These are phyloP conservation scores for Roridomyces roridus DNA, from an alignment of 768 basidiomycete species.

Conservation along the genomic window DNA sequence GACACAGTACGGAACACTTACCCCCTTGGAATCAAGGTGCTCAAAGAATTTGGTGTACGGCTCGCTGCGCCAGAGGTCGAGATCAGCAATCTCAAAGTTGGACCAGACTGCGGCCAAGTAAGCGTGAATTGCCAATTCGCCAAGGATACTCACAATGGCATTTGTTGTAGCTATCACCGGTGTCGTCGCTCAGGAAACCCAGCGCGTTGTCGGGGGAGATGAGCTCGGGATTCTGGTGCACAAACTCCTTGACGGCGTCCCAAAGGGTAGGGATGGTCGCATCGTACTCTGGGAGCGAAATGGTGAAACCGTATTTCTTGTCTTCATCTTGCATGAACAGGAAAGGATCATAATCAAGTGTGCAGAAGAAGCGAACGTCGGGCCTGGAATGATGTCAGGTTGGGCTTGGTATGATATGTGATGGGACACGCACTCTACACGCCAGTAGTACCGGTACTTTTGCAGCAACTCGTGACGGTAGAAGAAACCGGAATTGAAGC, in stretches of 20 bases:
- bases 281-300: conserved; percentile 60
- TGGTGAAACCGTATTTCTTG: conserved; percentile 64
- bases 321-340: conserved; percentile 59
- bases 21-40: conserved; percentile 51
- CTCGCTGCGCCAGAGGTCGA: conserved; percentile 54
- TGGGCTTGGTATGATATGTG: too few relatives aligned
- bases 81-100: conserved; percentile 59
- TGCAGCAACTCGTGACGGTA: conserved; percentile 59
- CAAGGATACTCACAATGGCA: conserved; percentile 54
- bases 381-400: conserved; percentile 37
- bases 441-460: conserved; percentile 66
- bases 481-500: conserved; percentile 46
- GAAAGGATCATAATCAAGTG: conserved; percentile 59
- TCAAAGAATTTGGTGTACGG: conserved; percentile 57
- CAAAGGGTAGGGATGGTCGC: conserved; percentile 68
- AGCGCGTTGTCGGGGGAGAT: conserved; percentile 52
- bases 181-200: conserved; percentile 42
- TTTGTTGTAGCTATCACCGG: conserved; percentile 61
- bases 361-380: conserved; percentile 64
- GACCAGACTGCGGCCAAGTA: conserved; percentile 37
- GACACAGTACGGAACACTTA: conserved; percentile 42
- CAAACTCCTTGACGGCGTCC: conserved; percentile 59
- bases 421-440: conserved; percentile 49
- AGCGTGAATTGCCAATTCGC: not conserved
- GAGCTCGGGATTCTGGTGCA: conserved; percentile 45